These are phyloP conservation scores for Ambrosiella beaveri DNA, from an alignment of 2,329 filamentous ascomycete species.

Conservation along the genomic window DNA sequence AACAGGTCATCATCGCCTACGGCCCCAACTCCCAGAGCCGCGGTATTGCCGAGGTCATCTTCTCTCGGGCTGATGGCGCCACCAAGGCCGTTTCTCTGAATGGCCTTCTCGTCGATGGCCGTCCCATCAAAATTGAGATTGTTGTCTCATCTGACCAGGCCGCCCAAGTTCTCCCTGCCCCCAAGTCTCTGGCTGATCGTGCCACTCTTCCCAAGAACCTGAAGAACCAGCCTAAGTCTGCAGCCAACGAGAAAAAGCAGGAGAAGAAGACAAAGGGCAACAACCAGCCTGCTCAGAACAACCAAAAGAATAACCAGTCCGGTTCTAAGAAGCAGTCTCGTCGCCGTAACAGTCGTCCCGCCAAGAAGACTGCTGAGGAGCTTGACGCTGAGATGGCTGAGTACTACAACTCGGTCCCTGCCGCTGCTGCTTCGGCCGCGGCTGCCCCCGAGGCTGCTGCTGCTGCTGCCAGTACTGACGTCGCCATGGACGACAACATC, in stretches of 20 bases:
- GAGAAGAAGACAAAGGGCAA: constrained; percentile 29
- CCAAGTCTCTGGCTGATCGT: constrained; percentile 65
- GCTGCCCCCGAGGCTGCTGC: constrained; percentile 29
- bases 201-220: constrained; percentile 38
- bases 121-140: constrained; percentile 90
- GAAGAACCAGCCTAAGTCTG: constrained; percentile 67
- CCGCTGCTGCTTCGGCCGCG: constrained; percentile 26
- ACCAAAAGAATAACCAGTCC: constrained; percentile 15
- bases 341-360: constrained; percentile 37
- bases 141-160: constrained; percentile 63
- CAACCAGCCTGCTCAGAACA: constrained; percentile 14
- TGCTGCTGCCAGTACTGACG: constrained; percentile 24
- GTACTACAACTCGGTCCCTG: constrained; percentile 51
- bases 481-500: constrained; percentile 28
- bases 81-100: constrained; percentile 74
- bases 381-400: constrained; percentile 96
- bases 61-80: constrained; percentile 64
- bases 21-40: constrained; percentile 82
- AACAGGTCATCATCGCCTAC: constrained; percentile 81
- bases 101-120: constrained; percentile 74
- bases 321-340: constrained; percentile 21
- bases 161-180: constrained; percentile 45
- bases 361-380: constrained; percentile 85
- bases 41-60: constrained; percentile 80
- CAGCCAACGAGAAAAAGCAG: constrained; percentile 50